Evolutionary conservation across 345 rosid genomes (phyloP).

Genomic region (Alliaria petiolata): DNA sequence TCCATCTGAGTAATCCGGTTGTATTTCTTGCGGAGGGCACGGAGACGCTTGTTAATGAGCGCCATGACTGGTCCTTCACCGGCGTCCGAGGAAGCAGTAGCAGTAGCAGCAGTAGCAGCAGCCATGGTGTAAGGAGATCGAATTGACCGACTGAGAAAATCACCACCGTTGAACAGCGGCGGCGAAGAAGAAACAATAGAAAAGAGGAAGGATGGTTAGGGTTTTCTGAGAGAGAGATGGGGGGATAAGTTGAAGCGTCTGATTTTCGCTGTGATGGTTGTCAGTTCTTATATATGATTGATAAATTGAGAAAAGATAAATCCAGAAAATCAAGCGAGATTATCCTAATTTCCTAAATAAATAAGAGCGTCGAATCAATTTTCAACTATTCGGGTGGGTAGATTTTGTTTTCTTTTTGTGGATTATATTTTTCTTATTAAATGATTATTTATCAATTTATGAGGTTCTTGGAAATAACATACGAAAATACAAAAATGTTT

Average conservation of each 20-base stretch:
- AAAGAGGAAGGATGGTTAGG: conserved; percentile 17
- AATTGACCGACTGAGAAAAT: background rate
- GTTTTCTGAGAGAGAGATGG: conserved; percentile 15
- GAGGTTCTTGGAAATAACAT: background rate
- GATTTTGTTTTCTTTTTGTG: background rate
- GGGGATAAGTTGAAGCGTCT: conserved; percentile 25
- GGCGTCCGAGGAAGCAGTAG: conserved; percentile 49
- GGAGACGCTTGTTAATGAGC: conserved; percentile 86
- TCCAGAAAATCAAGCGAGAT: background rate
- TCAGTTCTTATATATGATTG: background rate
- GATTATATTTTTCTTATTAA: background rate
- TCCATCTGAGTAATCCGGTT: conserved; percentile 87
- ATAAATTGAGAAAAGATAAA: background rate
- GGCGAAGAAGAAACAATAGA: background rate
- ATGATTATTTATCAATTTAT: background rate
- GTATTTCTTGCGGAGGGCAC: conserved; percentile 80
- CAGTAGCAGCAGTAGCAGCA: too few species aligned
- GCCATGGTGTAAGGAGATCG: conserved; percentile 24
- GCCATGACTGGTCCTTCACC: conserved; percentile 78
- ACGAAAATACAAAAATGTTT: background rate
- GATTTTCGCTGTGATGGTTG: background rate
- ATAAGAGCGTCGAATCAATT: background rate
- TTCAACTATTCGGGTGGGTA: background rate
- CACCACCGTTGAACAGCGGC: conserved; percentile 25
- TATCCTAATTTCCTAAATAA: background rate